phyloP scores from a whole-genome alignment of 106 monocot genomes.

The Dioscorea dumetorum region DNA sequence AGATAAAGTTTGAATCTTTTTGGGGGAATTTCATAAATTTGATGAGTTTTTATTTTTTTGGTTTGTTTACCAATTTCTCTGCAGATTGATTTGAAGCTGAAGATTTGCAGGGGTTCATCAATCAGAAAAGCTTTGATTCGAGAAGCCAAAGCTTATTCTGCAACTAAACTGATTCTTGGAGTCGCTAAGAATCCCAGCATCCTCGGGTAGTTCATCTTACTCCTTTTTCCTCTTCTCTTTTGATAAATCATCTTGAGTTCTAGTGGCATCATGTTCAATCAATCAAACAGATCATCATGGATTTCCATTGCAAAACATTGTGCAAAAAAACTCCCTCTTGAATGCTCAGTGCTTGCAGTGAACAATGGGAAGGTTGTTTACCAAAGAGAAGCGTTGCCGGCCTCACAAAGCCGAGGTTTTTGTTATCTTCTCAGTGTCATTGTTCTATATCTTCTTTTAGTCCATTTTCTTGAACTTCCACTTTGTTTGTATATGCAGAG shows the following conservation, averaged over 20 bases:
- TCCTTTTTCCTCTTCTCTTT: not conserved
- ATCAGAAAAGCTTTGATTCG: constrained; percentile 5
- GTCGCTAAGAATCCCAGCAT: constrained; percentile 1
- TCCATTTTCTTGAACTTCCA: no score
- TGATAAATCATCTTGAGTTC: not conserved
- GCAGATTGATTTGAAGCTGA: constrained; percentile 8
- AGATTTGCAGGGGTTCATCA: constrained; percentile 7
- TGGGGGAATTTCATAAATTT: not conserved
- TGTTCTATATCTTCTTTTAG: not conserved
- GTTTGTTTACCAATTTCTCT: not conserved
- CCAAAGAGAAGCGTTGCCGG: constrained; percentile 33
- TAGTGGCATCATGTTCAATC: not conserved
- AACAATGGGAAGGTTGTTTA: constrained; percentile 72
- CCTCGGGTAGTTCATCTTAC: not conserved
- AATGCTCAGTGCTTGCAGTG: constrained; percentile 63
- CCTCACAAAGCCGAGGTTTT: constrained; percentile 4
- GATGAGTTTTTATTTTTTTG: not conserved
- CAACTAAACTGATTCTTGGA: constrained; percentile 5
- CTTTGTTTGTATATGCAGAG: no score
- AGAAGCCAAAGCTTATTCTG: not conserved
- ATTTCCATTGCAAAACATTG: constrained; percentile 59
- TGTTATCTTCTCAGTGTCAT: not conserved
- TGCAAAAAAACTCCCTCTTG: constrained; percentile 37
- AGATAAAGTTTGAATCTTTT: not conserved
- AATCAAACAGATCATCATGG: not conserved